phyloP scores from a whole-genome alignment of 257 asterid genomes.

The Solanum clarkiae region DNA sequence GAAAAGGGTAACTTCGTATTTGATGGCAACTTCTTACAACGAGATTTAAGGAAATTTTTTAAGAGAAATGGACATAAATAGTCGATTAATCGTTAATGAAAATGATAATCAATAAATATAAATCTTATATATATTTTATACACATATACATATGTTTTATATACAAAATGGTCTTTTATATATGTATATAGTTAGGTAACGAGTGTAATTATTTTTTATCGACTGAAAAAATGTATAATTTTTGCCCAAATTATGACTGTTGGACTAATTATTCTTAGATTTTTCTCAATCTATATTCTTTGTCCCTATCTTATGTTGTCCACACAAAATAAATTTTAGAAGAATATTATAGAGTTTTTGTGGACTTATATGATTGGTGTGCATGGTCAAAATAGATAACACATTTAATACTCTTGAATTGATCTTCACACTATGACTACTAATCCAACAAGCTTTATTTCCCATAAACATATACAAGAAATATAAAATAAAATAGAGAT shows the following conservation, averaged over 20 bases:
- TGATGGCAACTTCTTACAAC: background rate
- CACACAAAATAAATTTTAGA: background rate
- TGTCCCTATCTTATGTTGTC: background rate
- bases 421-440: background rate
- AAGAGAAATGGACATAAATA: background rate
- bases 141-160: too few species aligned
- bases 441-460: background rate
- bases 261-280: background rate
- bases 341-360: background rate
- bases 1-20: background rate
- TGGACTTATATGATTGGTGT: background rate
- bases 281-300: background rate
- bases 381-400: background rate
- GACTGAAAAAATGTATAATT: background rate
- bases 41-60: background rate
- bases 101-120: too few species aligned
- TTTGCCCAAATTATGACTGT: background rate
- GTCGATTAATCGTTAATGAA: rapidly evolving
- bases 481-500: background rate
- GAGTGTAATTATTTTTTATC: too few species aligned
- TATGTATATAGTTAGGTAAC: too few species aligned
- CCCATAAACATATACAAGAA: background rate
- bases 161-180: too few species aligned
- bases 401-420: too few species aligned
- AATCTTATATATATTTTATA: too few species aligned